Evolutionary conservation across 768 basidiomycete genomes (phyloP).

Genomic region (Phylloporus scabripes): DNA sequence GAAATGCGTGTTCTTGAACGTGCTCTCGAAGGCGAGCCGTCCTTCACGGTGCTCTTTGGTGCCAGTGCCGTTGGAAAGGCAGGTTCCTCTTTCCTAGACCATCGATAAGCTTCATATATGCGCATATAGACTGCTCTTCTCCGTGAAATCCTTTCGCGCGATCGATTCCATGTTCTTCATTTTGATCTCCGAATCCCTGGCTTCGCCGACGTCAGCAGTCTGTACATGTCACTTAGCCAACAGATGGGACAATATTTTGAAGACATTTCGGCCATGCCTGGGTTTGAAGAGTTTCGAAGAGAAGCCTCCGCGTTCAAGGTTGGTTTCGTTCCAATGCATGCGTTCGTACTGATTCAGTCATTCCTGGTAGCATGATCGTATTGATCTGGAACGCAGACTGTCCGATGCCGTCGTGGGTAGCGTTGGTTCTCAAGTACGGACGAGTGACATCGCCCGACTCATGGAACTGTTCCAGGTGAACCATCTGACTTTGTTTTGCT

Average conservation of each 20-base stretch:
- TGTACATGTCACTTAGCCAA: slow-evolving; percentile 70
- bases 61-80: slow-evolving; percentile 76
- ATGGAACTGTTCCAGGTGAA: slow-evolving; percentile 80
- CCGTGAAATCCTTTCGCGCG: slow-evolving; percentile 65
- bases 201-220: slow-evolving; percentile 73
- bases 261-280: slow-evolving; percentile 52
- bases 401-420: slow-evolving; percentile 39
- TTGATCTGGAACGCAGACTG: slow-evolving; percentile 61
- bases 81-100: slow-evolving; percentile 28
- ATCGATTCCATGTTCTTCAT: slow-evolving; percentile 72
- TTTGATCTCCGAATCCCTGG: slow-evolving; percentile 82
- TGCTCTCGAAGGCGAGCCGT: slow-evolving; percentile 59
- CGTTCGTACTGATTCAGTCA: slow-evolving; percentile 2
- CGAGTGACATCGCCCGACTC: slow-evolving; percentile 73
- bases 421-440: slow-evolving; percentile 51
- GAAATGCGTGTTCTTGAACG: slow-evolving; percentile 65
- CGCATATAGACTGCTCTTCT: slow-evolving; percentile 62
- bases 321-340: background rate
- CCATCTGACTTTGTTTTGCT: background rate
- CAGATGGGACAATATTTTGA: slow-evolving; percentile 83
- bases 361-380: slow-evolving; percentile 61
- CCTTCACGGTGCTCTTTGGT: slow-evolving; percentile 77
- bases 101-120: background rate
- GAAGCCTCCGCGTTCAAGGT: slow-evolving; percentile 81
- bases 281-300: slow-evolving; percentile 67